Base-by-base conservation (phyloP, 2,329 filamentous ascomycete genomes). In the Teratosphaeria epicoccoides region DNA sequence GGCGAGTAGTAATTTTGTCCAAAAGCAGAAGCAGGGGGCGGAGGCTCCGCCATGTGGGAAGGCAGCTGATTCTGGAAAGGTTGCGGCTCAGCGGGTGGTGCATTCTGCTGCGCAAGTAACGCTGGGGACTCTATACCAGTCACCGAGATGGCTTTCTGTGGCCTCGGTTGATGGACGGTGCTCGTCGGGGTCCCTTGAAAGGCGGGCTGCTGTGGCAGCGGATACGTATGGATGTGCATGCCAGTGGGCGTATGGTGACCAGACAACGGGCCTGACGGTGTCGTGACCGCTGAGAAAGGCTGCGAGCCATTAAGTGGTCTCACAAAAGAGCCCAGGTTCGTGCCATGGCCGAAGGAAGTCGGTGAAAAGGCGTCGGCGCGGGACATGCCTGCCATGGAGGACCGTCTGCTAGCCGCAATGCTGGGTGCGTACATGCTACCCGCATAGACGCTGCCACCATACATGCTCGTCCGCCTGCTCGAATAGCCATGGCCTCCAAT, bases 51-150 rank as follows among this genome's bases (percentile, higher is more conserved):
- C 46, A 88, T 79, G 59, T 90, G 85, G 3, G 84, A 71, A 2
- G 90, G 91, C n/a, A 95, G 83, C 69, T 96, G 90, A 62, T 95
- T 90, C 60, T 95, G 89, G 75, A 97, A 96, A 0, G 90, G 87
- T 65, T 90, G 87, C 61, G 91, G 85, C 62, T 85, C 76, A 12
- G 54, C 51, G 10, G 55, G 52, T 24, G 60, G 56, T 26, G 58
- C 58, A 10, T 51, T 26, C 26, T 49, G 46, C 58, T 81, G 76
- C 62, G 81, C 79, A 70, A 82, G 72, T 59, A 76, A 76, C 4
- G 80, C 82, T 3, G 90, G 88, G 6, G 87, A 87, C 68, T 97
- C 93, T 60, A 97, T 95, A 62, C 88, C 89, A 52, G 88, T 87
- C 53, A 97, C 83, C 9, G 90, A 96, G 26, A 97, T 88, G 5